Conservation (phyloP, 139 green algal species). For the Chlamydomonas schloesseri region DNA sequence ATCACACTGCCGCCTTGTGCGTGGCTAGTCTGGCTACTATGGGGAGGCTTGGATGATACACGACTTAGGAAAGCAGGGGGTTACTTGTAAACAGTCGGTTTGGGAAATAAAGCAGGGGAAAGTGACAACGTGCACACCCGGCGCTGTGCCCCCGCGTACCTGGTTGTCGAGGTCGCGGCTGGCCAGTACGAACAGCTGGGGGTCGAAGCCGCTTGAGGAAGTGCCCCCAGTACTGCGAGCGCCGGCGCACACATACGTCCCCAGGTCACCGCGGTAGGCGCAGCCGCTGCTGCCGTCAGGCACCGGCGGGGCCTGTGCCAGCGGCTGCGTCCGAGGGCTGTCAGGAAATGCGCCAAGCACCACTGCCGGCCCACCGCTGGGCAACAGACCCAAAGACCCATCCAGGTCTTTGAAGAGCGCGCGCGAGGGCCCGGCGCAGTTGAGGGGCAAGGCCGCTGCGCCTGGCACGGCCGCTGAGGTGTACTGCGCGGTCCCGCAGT, state of each 20-base stretch:
- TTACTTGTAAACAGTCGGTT: too few species aligned
- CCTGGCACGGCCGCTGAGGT: not conserved
- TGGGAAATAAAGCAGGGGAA: too few species aligned
- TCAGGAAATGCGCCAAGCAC: not conserved
- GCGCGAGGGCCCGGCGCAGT: constrained; percentile 66
- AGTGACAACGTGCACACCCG: too few species aligned
- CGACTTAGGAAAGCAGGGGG: too few species aligned
- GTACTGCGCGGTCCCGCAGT: constrained; percentile 23
- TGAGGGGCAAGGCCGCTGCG: constrained; percentile 48
- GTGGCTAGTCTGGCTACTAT: too few species aligned
- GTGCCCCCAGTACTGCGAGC: not conserved
- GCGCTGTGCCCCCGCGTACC: not conserved
- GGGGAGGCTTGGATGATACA: too few species aligned
- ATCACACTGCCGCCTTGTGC: too few species aligned
- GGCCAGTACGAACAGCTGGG: constrained; percentile 64
- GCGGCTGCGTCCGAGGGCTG: not conserved
- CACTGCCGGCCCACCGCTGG: not conserved
- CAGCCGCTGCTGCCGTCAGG: not conserved
- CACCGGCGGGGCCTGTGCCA: not conserved
- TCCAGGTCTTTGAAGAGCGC: constrained; percentile 60
- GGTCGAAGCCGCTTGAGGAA: not conserved
- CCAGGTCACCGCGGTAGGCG: not conserved
- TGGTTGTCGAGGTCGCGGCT: constrained; percentile 55
- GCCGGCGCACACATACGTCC: not conserved
- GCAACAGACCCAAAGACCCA: constrained; percentile 24